A percentile compares a stretch with the other conserved stretches of the same genome.
These are phyloP conservation scores for Leucocoprinus sp. DNA, from an alignment of 768 basidiomycete genomes.

Conservation along the genomic window DNA sequence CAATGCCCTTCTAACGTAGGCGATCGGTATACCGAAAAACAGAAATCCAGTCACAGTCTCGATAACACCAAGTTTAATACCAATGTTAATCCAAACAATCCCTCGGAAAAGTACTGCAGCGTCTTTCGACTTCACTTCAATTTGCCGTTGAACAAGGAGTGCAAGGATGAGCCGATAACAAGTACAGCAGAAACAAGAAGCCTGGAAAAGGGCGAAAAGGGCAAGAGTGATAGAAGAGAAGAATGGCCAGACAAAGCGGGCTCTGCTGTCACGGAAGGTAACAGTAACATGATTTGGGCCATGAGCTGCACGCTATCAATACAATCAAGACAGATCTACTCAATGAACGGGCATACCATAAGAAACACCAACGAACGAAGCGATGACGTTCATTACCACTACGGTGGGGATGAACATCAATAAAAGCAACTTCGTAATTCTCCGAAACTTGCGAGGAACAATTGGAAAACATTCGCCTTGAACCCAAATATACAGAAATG, in stretches of 20 bases:
- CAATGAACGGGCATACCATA: conserved; percentile 35
- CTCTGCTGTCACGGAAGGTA: conserved; percentile 29
- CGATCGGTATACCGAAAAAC: conserved; percentile 40
- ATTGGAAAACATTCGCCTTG: conserved; percentile 39
- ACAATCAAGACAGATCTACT: background rate
- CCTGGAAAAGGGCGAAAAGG: conserved; percentile 50
- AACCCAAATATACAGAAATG: conserved; percentile 55
- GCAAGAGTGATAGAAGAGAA: conserved; percentile 55
- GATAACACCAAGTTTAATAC: conserved; percentile 52
- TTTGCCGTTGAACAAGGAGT: conserved; percentile 40
- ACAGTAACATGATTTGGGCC: conserved; percentile 21
- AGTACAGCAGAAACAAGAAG: conserved; percentile 46
- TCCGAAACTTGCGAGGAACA: conserved; percentile 43
- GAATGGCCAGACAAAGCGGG: conserved; percentile 42
- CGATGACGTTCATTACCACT: conserved; percentile 46
- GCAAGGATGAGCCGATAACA: conserved; percentile 50
- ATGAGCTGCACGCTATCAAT: background rate
- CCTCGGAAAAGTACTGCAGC: conserved; percentile 48
- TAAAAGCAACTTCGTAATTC: conserved; percentile 35
- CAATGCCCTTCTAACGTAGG: conserved; percentile 49
- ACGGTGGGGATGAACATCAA: conserved; percentile 49
- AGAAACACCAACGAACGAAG: conserved; percentile 54
- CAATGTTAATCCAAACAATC: conserved; percentile 56
- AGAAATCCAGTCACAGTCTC: conserved; percentile 63
- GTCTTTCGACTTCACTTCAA: conserved; percentile 38